Base-by-base conservation (phyloP, 345 rosid genomes). In the Ceriops decandra region DNA sequence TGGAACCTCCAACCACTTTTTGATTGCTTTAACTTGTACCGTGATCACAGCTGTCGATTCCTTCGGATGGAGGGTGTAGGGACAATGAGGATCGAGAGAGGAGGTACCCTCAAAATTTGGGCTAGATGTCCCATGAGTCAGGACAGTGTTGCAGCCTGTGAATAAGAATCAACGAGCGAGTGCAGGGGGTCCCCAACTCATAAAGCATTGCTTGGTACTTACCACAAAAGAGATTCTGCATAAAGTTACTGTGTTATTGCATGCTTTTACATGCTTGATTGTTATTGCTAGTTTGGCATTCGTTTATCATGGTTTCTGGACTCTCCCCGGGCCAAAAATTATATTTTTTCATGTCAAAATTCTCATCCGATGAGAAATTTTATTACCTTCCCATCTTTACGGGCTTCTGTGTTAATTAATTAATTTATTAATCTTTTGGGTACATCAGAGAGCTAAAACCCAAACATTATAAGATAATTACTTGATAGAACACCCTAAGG, bases 31-130 rank as follows among this genome's bases (percentile, higher is more conserved):
- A 33, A 32, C 26, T 6, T 33, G 31, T 47, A 31, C 61, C n/a
- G 33, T 17, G 69, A 63, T 42, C 21, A 72, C 77, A 68, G 79
- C 64, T 72, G 82, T 65, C 30, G 76, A 61, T 79, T 38, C 72
- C 49, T 72, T 32, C 35, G 63, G 60, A 66, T 28, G 28, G 60
- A 64, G 5, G 36, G 56, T 59, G 31, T 21, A 68, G 28, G 64
- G 64, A 47, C 64, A 35, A 54, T n/a, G 16, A 31, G 24, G 35
- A 1, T 33, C 1, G 46, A 22, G 9, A 61, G 1, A 33, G 36
- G 10, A 7, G 61, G 76, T 33, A 52, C 67, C 69, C 61, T 38
- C 11, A 9, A 15, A 9, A 26, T 19, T 11, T 5, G 20, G 61
- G 54, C 54, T 19, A 70, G 33, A 24, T 52, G 3, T 10, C 26